A percentile compares a stretch with the other conserved stretches of the same genome.
Evolutionary conservation across 2,329 filamentous ascomycete genomes (phyloP).

Genomic region (Talaromyces sp.): DNA sequence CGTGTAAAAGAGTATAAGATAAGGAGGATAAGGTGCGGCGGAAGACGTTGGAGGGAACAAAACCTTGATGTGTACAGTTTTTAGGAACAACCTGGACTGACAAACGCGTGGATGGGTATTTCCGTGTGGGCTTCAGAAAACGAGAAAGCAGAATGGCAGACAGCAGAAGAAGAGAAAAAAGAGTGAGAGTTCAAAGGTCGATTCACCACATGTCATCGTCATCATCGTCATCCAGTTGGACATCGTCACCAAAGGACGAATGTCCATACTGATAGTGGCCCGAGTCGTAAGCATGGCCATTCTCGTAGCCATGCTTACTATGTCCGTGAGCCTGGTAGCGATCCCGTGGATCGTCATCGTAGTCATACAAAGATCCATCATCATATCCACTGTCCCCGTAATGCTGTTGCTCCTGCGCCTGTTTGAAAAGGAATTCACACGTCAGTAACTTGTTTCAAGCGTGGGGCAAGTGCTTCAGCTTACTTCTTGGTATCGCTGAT

Average conservation of each 20-base stretch:
- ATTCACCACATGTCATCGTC: conserved; percentile 55
- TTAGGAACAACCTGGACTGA: conserved; percentile 27
- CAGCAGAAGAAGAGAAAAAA: conserved; percentile 14
- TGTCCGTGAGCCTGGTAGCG: conserved; percentile 40
- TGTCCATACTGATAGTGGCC: conserved; percentile 45
- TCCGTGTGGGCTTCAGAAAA: conserved; percentile 30
- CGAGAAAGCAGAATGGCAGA: conserved; percentile 25
- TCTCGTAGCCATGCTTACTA: conserved; percentile 43
- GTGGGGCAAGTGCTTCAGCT: conserved; percentile 17
- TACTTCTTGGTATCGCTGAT: conserved; percentile 52
- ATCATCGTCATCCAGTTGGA: conserved; percentile 47
- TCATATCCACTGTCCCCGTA: conserved; percentile 50
- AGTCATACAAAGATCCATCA: conserved; percentile 56
- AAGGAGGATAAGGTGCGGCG: background rate
- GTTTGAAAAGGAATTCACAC: background rate
- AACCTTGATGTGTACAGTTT: conserved; percentile 29
- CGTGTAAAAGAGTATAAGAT: background rate
- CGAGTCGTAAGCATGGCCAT: conserved; percentile 38
- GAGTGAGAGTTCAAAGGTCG: conserved; percentile 24
- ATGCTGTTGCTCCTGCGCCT: conserved; percentile 36
- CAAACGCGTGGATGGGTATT: conserved; percentile 35
- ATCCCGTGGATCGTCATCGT: conserved; percentile 48
- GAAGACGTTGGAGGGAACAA: background rate
- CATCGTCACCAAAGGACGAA: conserved; percentile 45
- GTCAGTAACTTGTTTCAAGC: background rate